Base-by-base conservation (phyloP, 208 protist genomes). In the Trypanosoma cruzi region DNA sequence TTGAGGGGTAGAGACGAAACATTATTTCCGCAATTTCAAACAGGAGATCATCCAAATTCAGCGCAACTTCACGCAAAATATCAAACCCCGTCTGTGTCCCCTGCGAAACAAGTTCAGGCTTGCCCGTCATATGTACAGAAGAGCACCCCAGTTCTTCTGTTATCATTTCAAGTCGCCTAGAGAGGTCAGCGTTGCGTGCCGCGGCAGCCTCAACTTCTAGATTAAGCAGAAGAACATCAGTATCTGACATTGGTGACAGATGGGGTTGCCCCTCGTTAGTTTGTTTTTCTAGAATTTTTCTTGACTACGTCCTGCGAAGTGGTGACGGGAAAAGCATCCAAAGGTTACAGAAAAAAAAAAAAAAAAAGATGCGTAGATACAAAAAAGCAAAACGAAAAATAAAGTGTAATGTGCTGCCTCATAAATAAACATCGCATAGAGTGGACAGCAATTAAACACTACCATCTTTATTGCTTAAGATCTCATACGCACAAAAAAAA, bases 161-260 rank as follows among this genome's bases (percentile, higher is more conserved):
- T 10, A 89, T 64, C 4, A 36, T 64, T 32, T 85, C 81, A 11
- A 92, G 36, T 31, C 71, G 71, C 26, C 60, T 71, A 18, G 80
- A 84, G 49, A 92, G 70, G 44, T 84, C 79, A 8, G 88, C 88
- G 52, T 93, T 93, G 1, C 88, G 81, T 14, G 82, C 84, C 24
- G 88, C 88, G 16, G 84, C 84, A 6, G 88, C 88, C 59, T 93
- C 88, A 26, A 89, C 82, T 46, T 93, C 88, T 28, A 93, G 49
- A 26, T 71, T 68, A 16, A 93, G 71, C 0, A 90, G 75, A 31
- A 89, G 68, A 32, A 72, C 61, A 28, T 89, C 84, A 6, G 75
- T 77, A 7, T 84, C 77, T 29, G 29, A 48, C 77, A 82, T 82
- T n/a, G 36, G 16, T 36, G 5, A 2, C 26, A 54, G 3, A 34